Percentiles rank a stretch among this genome's conserved stretches.
Evolutionary conservation across 106 monocot genomes (phyloP).

Genomic region (Alisma plantagoaquatica): DNA sequence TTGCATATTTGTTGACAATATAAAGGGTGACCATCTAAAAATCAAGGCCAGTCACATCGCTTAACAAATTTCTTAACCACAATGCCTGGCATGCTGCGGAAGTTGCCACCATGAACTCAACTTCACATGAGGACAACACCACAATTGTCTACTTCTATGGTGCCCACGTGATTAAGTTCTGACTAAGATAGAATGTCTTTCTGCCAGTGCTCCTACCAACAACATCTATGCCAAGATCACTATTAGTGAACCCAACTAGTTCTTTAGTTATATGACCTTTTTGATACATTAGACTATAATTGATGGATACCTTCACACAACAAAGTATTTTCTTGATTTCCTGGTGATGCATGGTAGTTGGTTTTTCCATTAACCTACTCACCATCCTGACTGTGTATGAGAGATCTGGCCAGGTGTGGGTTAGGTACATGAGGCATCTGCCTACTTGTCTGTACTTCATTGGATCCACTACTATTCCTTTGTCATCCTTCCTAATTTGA

Average conservation of each 20-base stretch:
- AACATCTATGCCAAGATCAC: background rate
- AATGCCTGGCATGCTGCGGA: too few relatives aligned
- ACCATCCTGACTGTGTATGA: slow-evolving; percentile 5
- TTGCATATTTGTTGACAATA: too few relatives aligned
- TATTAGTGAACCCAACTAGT: background rate
- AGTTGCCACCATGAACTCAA: background rate
- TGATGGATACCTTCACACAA: slow-evolving; percentile 6
- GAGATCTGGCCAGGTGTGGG: slow-evolving; percentile 5
- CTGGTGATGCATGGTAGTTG: slow-evolving; percentile 10
- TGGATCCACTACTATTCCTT: slow-evolving; percentile 9
- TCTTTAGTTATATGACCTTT: background rate
- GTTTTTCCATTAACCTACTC: too few relatives aligned
- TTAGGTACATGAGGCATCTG: slow-evolving; percentile 2
- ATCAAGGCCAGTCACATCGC: background rate
- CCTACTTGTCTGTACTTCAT: slow-evolving; percentile 7
- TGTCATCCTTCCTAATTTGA: slow-evolving; percentile 1
- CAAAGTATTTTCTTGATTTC: slow-evolving; percentile 16
- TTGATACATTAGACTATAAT: too few relatives aligned
- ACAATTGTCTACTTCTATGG: too few relatives aligned
- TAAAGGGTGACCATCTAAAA: background rate
- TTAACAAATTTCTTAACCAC: background rate
- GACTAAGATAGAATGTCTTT: too few relatives aligned
- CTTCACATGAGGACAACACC: too few relatives aligned
- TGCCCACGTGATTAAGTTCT: too few relatives aligned
- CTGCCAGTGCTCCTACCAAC: too few relatives aligned